A percentile compares a stretch with the other conserved stretches of the same genome.
Evolutionary conservation across 345 rosid species (phyloP).

Genomic region (Leavenworthia alabamica): DNA sequence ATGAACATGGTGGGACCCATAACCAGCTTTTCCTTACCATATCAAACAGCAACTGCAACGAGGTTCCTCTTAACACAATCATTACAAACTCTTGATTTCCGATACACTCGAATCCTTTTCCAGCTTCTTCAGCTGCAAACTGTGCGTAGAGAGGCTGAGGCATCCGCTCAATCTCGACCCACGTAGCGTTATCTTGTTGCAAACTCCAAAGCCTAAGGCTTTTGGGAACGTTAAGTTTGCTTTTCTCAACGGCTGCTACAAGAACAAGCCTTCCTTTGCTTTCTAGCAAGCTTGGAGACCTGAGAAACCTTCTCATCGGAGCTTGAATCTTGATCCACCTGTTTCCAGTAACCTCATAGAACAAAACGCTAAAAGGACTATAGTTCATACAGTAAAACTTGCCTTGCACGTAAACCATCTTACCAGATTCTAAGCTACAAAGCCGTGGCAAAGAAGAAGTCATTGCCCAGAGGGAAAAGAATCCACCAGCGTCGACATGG

Average conservation of each 20-base stretch:
- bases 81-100: slow-evolving; percentile 80
- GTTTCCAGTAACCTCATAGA: slow-evolving; percentile 54
- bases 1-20: slow-evolving; percentile 86
- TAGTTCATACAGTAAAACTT: slow-evolving; percentile 87
- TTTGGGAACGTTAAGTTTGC: slow-evolving; percentile 90
- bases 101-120: slow-evolving; percentile 71
- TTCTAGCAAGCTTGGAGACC: slow-evolving; percentile 82
- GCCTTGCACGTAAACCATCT: slow-evolving; percentile 57
- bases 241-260: slow-evolving; percentile 89
- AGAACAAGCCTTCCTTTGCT: slow-evolving; percentile 59
- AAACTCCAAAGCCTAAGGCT: slow-evolving; percentile 81
- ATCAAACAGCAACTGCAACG: slow-evolving; percentile 63
- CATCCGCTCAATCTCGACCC: slow-evolving; percentile 94
- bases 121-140: slow-evolving; percentile 60
- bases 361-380: slow-evolving; percentile 74
- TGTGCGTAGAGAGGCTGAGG: slow-evolving; percentile 74
- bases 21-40: slow-evolving; percentile 72
- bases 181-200: slow-evolving; percentile 60
- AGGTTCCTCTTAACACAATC: slow-evolving; percentile 46
- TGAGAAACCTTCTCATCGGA: slow-evolving; percentile 86
- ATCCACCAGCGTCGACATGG: slow-evolving; percentile 72
- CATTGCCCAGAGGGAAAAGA: slow-evolving; percentile 83
- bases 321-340: slow-evolving; percentile 79
- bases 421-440: slow-evolving; percentile 77
- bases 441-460: slow-evolving; percentile 70